Percentiles rank a stretch among this genome's conserved stretches.
Evolutionary conservation across 148 eudicot species (phyloP).

Genomic region (Cornus controversa): DNA sequence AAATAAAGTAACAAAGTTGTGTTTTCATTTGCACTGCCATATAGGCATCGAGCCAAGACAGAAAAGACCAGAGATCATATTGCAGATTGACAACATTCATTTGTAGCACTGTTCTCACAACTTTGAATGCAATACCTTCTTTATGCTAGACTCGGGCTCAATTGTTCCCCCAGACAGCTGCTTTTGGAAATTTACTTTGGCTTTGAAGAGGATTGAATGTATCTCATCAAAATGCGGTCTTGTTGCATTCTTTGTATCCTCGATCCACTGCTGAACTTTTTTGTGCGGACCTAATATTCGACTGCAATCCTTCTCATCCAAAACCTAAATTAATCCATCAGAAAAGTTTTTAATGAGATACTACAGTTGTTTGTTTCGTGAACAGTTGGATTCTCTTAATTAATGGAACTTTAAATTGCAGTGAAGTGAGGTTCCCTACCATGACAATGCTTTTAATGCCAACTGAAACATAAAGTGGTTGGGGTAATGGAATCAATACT

Average conservation of each 20-base stretch:
- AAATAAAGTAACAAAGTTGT: neutral
- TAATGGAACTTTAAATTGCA: too few relatives aligned
- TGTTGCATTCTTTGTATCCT: slow-evolving; percentile 64
- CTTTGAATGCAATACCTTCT: slow-evolving; percentile 6
- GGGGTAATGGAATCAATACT: too few relatives aligned
- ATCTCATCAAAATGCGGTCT: slow-evolving; percentile 80
- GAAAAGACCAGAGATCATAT: neutral
- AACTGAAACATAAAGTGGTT: too few relatives aligned
- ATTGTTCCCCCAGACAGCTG: slow-evolving; percentile 2
- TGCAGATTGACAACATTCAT: neutral
- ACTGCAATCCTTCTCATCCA: slow-evolving; percentile 50
- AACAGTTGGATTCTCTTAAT: too few relatives aligned
- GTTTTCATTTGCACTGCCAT: neutral
- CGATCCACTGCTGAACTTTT: slow-evolving; percentile 79
- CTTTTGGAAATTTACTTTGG: slow-evolving; percentile 44
- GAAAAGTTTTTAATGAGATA: neutral
- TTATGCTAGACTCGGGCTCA: neutral
- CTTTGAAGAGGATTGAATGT: slow-evolving; percentile 47
- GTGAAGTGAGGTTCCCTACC: too few relatives aligned
- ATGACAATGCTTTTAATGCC: too few relatives aligned
- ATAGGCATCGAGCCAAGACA: too few relatives aligned
- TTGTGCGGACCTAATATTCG: slow-evolving; percentile 69
- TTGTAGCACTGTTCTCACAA: slow-evolving; percentile 6
- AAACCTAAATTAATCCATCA: slow-evolving; percentile 42
- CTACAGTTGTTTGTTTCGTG: neutral